Percentiles rank a stretch among this genome's conserved stretches.
Conservation (phyloP, 257 asterid species). For the Schizonepeta tenuifolia region DNA sequence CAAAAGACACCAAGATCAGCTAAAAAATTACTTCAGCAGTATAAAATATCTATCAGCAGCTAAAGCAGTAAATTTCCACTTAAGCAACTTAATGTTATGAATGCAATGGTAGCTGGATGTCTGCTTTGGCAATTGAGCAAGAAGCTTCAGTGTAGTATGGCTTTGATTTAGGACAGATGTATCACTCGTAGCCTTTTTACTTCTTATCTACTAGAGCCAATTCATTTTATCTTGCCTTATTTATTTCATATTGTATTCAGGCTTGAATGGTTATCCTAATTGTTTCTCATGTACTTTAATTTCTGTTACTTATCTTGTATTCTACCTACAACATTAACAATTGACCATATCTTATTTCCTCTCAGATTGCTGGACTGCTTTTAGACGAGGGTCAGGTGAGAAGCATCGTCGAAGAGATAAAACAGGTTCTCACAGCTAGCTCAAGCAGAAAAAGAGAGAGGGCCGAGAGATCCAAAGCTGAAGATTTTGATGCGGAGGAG, state of each 20-base stretch:
- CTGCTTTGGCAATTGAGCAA: neutral
- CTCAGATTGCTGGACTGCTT: conserved; percentile 86
- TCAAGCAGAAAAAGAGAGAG: conserved; percentile 85
- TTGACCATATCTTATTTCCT: conserved; percentile 25
- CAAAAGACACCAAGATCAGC: neutral
- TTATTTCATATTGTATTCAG: neutral
- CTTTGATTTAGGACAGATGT: conserved; percentile 28
- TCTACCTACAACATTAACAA: conserved; percentile 14
- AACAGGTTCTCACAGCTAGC: conserved; percentile 90
- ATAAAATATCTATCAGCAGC: neutral
- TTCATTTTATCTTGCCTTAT: conserved; percentile 13
- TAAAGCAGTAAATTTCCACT: conserved; percentile 4
- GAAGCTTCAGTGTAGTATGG: conserved; percentile 5
- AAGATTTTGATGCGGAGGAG: conserved; percentile 98
- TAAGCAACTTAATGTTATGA: conserved; percentile 4
- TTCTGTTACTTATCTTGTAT: neutral
- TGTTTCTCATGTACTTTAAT: neutral
- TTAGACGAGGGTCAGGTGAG: conserved; percentile 91
- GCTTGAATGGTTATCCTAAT: neutral
- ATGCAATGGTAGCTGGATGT: neutral
- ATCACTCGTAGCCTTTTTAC: neutral
- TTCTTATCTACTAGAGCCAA: neutral
- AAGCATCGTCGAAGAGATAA: conserved; percentile 91
- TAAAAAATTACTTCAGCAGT: too few relatives aligned
- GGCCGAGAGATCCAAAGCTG: conserved; percentile 93